Base-by-base conservation (phyloP, 768 basidiomycete species). In the Amanita inopinata region DNA sequence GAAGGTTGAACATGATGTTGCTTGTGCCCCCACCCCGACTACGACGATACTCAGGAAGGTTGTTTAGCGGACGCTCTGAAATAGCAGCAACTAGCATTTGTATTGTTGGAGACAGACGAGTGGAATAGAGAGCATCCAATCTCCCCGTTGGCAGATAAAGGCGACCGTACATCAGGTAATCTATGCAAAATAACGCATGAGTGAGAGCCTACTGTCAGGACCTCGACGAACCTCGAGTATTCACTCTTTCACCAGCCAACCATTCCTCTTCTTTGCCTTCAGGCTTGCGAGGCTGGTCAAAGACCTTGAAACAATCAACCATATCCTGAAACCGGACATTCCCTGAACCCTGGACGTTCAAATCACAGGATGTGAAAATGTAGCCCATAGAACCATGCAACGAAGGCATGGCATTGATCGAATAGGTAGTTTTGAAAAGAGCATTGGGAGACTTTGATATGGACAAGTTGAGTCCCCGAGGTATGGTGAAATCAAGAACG, bases 311-410 rank as follows among this genome's bases (percentile, higher is more conserved):
- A 8, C 84, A 80, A 50, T 94, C 90, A 28, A 91, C 67, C 70
- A 94, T 83, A 54, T 91, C 80, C 58, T 90, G 89, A 67, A 97
- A 83, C 11, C 74, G 74, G 32, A 88, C 81, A 49, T 75, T 72
- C 3, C 75, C 73, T 10, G 83, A 87, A 25, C 66, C 71, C 52
- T 76, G 75, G 45, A 87, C 69, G 51, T 83, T 70, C 38, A 96
- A 65, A 47, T 85, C 76, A 54, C 86, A 90, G 6, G 90, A 90
- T 0, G 85, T 87, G 58, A 93, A 94, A 45, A 96, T 86, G 56
- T 96, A 97, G 34, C 88, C 88, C 30, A 97, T 71, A 1, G 89
- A 90, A 18, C 94, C 94, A 50, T 90, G 88, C 49, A 97, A 69
- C 5, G 89, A 88, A 1, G 92, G 91, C 66, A 97, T 75, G 7